Base-by-base conservation (phyloP, 148 eudicot genomes). In the Fagopyrum homotropicum region DNA sequence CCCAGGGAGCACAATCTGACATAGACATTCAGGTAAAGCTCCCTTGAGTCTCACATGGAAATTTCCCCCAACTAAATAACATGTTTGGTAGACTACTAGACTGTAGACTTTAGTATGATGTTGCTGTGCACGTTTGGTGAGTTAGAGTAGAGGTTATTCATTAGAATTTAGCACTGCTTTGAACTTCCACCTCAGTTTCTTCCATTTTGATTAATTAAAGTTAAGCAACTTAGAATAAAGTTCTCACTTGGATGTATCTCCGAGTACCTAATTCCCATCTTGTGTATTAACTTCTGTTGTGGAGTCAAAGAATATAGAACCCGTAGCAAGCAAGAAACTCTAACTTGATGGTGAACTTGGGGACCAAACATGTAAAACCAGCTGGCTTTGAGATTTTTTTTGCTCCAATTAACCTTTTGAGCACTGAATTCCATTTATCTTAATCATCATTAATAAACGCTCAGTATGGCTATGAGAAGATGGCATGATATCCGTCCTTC, bases 1-100 rank as follows among this genome's bases (percentile, higher is more conserved):
- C 89, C 30, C 96, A 94, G 82, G 98, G 98, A 88, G 84, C 83
- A 57, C 91, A 85, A 75, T 87, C 90, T 55, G 91, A 93, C 75
- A 86, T 91, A 46, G 94, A 89, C 61, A 85, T 91, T 79, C 98
- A 93, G 95, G 98, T 93, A 57, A 57, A 57, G 3, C 63, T 57
- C 63, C 19, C n/a, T 6, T 16, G 19, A 15, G 7, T 55, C 6
- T 7, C n/a, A 16, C 7, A 4, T 55, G 7, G 19, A 15, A 6
- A 55, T n/a, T 55, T 55, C 26, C 59, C 19, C 59, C 14, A 6
- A 55, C 14, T 55, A 55, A 7, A 55, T 35, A 54, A 14, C 57
- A 12, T 56, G 30, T 9, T n/a, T 56, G 9, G 26, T 22, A 5
- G 26, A 16, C 16, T 54, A 15, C 1, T 14, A 2, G 57, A 4